Base-by-base conservation (phyloP, 2,329 filamentous ascomycete species). In the Dothidotthia symphoricarpi region DNA sequence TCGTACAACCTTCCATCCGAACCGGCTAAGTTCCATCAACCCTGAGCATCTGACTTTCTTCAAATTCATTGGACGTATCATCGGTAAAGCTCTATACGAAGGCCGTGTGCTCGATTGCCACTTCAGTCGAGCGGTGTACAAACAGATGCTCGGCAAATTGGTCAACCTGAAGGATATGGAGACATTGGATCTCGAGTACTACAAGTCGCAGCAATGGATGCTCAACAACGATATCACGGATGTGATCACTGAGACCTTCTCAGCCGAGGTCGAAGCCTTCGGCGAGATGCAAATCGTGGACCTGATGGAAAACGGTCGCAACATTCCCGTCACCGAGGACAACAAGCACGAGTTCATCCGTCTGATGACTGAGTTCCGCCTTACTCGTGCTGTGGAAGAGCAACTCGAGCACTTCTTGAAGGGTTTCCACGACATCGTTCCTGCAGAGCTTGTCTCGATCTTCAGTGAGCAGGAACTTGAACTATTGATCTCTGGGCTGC, bases 161-260 rank as follows among this genome's bases (percentile, higher is more conserved):
- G 91, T 97, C 27, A 96, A 90, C 7, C 86, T 98, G 68, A 98
- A 98, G 73, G 93, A 98, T 60, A 97, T 98, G 89, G 93, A 98
- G 69, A 96, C 90, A 15, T 86, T 98, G 45, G 93, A 98, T 66
- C 83, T 95, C 3, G 91, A 98, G 59, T 98, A 98, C 73, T 96
- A 97, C 80, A 98, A 97, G 69, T 97, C 91, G 11, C 78, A 98
- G 15, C 82, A 93, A 44, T 98, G 94, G 94, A 97, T 98, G 83
- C 76, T 97, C 41, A 88, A 95, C 64, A 97, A 98, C 59, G 91
- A 98, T 63, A 98, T 98, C 55, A 95, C 90, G 4, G 93, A 97
- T 60, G 89, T 97, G 59, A 93, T 97, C 57, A 93, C 88, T 3
- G 91, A 98, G 70, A 95, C 88, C 1, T 97, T 98, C 66, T 93